Conservation (phyloP, 768 basidiomycete genomes). For the Lactifluus subvellereus region DNA sequence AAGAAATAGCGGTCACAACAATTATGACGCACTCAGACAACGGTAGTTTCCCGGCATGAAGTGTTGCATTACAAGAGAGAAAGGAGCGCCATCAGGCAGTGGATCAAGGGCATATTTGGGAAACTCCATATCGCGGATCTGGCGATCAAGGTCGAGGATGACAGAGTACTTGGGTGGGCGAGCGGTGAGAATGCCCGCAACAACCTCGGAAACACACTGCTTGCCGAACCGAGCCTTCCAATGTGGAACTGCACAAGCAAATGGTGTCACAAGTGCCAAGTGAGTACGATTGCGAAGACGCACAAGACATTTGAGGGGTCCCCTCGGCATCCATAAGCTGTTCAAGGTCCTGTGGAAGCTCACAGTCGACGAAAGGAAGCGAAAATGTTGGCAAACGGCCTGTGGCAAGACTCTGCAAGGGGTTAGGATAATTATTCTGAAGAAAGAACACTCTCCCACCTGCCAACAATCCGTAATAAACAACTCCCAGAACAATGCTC, state of each 20-base stretch:
- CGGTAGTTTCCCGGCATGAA: slow-evolving; percentile 74
- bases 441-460: slow-evolving; percentile 32
- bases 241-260: slow-evolving; percentile 45
- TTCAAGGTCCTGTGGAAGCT: slow-evolving; percentile 56
- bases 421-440: not conserved
- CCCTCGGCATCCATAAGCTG: slow-evolving; percentile 56
- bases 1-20: not conserved
- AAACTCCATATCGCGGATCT: slow-evolving; percentile 56
- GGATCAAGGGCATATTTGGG: slow-evolving; percentile 54
- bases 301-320: slow-evolving; percentile 52
- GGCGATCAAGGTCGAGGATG: slow-evolving; percentile 56
- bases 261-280: not conserved
- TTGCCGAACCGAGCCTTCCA: slow-evolving; percentile 69
- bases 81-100: slow-evolving; percentile 43
- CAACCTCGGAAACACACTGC: slow-evolving; percentile 61
- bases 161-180: slow-evolving; percentile 56
- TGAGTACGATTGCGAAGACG: slow-evolving; percentile 26
- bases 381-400: slow-evolving; percentile 65
- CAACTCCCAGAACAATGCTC: slow-evolving; percentile 67
- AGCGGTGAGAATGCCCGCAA: slow-evolving; percentile 61
- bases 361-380: slow-evolving; percentile 66
- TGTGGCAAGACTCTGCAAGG: slow-evolving; percentile 55
- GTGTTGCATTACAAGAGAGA: slow-evolving; percentile 62
- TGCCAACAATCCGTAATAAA: slow-evolving; percentile 74
- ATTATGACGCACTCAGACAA: slow-evolving; percentile 49